Evolutionary conservation across 805 yeast species (phyloP).

Genomic region (Debaryomyces maramus): DNA sequence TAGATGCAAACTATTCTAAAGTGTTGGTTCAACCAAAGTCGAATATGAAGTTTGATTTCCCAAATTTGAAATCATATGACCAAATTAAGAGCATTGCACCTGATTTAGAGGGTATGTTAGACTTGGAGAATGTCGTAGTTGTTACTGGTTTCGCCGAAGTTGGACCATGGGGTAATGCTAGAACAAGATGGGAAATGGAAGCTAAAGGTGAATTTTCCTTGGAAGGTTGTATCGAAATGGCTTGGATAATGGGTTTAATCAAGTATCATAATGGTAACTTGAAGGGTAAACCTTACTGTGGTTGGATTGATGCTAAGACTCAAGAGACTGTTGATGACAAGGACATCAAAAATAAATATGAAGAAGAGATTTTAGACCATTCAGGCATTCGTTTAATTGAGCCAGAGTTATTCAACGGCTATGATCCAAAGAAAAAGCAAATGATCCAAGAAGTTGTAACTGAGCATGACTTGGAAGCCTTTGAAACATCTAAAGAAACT

Average conservation of each 20-base stretch:
- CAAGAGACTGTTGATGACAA: slow-evolving; percentile 91
- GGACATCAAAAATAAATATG: slow-evolving; percentile 90
- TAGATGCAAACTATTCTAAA: slow-evolving; percentile 81
- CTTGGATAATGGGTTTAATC: slow-evolving; percentile 98
- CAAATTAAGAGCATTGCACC: slow-evolving; percentile 69
- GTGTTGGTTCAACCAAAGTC: slow-evolving; percentile 89
- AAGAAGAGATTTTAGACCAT: slow-evolving; percentile 83
- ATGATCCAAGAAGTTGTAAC: slow-evolving; percentile 93
- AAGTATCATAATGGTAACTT: slow-evolving; percentile 90
- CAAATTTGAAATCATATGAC: slow-evolving; percentile 74
- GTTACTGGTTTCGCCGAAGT: slow-evolving; percentile 98
- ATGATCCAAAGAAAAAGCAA: slow-evolving; percentile 91
- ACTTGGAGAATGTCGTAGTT: slow-evolving; percentile 87
- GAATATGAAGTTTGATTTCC: slow-evolving; percentile 92
- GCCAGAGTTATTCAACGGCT: slow-evolving; percentile 91
- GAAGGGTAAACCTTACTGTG: slow-evolving; percentile 88
- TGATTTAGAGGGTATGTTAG: slow-evolving; percentile 85
- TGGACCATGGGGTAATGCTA: slow-evolving; percentile 98
- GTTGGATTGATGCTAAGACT: slow-evolving; percentile 97
- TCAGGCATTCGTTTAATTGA: slow-evolving; percentile 96
- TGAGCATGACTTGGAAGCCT: slow-evolving; percentile 95
- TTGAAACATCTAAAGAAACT: slow-evolving; percentile 91
- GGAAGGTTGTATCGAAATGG: slow-evolving; percentile 99
- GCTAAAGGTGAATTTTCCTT: slow-evolving; percentile 90
- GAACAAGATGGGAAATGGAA: slow-evolving; percentile 99